Conservation (phyloP, 2,329 filamentous ascomycete species). For the Aaosphaeria arxii region DNA sequence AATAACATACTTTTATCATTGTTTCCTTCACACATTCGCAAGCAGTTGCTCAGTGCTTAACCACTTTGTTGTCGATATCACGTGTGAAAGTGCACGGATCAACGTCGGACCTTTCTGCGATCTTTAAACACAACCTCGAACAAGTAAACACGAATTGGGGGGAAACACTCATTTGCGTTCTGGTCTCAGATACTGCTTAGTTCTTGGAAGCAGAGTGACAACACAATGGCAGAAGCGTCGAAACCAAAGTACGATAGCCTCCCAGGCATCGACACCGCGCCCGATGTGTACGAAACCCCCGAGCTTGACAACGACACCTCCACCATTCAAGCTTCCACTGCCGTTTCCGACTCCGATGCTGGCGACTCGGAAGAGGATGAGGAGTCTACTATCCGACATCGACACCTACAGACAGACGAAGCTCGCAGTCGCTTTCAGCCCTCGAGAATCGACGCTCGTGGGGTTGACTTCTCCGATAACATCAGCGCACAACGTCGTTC, state of each 20-base stretch:
- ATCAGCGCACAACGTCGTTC: slow-evolving; percentile 74
- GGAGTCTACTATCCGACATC: slow-evolving; percentile 62
- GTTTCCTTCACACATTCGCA: too few species aligned
- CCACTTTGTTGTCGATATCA: too few species aligned
- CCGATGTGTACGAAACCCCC: slow-evolving; percentile 95
- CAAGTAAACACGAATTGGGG: too few species aligned
- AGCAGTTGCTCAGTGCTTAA: too few species aligned
- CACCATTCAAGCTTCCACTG: slow-evolving; percentile 59
- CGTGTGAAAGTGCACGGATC: too few species aligned
- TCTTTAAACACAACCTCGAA: too few species aligned
- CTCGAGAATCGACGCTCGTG: slow-evolving; percentile 69
- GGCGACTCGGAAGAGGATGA: slow-evolving; percentile 50
- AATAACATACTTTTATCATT: too few species aligned
- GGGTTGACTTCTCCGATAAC: slow-evolving; percentile 87
- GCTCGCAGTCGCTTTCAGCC: slow-evolving; percentile 79
- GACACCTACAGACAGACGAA: slow-evolving; percentile 71
- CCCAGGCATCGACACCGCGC: slow-evolving; percentile 67
- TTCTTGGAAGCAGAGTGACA: too few species aligned
- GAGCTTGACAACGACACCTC: slow-evolving; percentile 88
- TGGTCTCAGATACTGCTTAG: too few species aligned
- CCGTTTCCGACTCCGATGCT: slow-evolving; percentile 47
- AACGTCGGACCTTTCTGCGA: too few species aligned
- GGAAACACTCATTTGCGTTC: too few species aligned
- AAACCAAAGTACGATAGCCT: slow-evolving; percentile 49
- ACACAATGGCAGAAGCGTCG: slow-evolving; percentile 28